Evolutionary conservation across 78 protist species (phyloP).

Genomic region (Isochrysis galbana): DNA sequence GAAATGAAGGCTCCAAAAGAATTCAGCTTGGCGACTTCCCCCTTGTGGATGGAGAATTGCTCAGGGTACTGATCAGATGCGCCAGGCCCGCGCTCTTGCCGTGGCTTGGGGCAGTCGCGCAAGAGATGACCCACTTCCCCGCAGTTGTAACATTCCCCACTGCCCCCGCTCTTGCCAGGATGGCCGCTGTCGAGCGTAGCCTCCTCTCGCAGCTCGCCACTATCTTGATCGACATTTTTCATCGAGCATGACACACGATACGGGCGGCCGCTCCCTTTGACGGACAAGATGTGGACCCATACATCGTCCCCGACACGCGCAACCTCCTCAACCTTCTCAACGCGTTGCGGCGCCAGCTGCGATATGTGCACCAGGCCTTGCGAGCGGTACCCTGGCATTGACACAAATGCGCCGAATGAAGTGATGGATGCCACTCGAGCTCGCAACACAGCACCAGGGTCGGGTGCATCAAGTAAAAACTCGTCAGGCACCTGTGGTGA

Average conservation of each 20-base stretch:
- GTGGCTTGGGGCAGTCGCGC: neutral
- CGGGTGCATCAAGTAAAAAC: neutral
- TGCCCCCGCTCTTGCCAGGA: neutral
- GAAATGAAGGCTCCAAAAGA: neutral
- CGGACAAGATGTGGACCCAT: neutral
- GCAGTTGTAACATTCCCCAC: too few relatives aligned
- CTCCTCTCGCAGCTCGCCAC: neutral
- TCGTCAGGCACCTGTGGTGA: neutral
- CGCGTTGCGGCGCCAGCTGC: neutral
- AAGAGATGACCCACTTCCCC: too few relatives aligned
- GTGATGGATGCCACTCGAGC: neutral
- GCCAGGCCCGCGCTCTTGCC: neutral
- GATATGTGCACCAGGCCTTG: slow-evolving; percentile 10
- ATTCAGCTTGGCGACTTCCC: neutral
- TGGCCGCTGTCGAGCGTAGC: neutral
- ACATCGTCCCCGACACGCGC: neutral
- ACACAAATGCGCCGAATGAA: neutral
- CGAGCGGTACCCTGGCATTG: neutral
- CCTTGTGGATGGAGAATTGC: neutral
- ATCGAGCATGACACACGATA: neutral
- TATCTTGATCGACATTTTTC: neutral
- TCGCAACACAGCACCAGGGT: neutral
- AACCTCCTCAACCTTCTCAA: slow-evolving; percentile 13
- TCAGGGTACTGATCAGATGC: neutral
- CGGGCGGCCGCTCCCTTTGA: neutral